Percentiles rank a stretch among this genome's conserved stretches.
phyloP scores from a whole-genome alignment of 352 stramenopile species.

The Pythium dissotocum region DNA sequence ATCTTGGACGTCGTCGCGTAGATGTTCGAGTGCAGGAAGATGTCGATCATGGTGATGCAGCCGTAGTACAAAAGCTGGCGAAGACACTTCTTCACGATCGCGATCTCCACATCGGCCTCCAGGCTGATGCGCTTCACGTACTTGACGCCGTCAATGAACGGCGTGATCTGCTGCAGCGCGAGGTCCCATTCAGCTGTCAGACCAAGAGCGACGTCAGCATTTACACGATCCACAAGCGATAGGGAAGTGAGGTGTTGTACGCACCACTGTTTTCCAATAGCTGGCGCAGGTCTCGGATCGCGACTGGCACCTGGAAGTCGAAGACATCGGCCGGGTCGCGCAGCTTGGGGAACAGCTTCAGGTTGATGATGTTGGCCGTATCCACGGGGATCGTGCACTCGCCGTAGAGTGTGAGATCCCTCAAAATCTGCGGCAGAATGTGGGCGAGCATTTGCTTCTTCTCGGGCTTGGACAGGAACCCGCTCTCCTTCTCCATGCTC shows the following conservation, averaged over 20 bases:
- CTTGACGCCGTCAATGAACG: slow-evolving; percentile 90
- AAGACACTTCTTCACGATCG: slow-evolving; percentile 88
- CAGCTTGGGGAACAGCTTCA: slow-evolving; percentile 84
- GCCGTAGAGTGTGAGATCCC: slow-evolving; percentile 68
- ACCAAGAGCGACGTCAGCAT: slow-evolving; percentile 6
- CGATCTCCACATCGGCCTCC: slow-evolving; percentile 85
- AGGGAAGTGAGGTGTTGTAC: neutral
- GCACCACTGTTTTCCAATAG: slow-evolving; percentile 78
- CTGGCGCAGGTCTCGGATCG: slow-evolving; percentile 67
- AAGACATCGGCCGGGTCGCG: slow-evolving; percentile 65
- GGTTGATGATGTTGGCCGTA: slow-evolving; percentile 82
- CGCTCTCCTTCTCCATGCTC: slow-evolving; percentile 87
- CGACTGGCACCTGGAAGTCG: slow-evolving; percentile 87
- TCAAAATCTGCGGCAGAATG: slow-evolving; percentile 74
- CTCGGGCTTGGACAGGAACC: slow-evolving; percentile 74
- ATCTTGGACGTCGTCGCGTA: slow-evolving; percentile 79
- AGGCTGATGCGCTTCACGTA: slow-evolving; percentile 90
- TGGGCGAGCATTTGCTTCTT: slow-evolving; percentile 60
- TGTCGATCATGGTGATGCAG: slow-evolving; percentile 89
- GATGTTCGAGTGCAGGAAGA: slow-evolving; percentile 91
- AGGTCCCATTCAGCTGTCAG: slow-evolving; percentile 81
- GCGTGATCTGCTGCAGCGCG: slow-evolving; percentile 87
- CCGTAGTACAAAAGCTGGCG: slow-evolving; percentile 88
- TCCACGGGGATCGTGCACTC: slow-evolving; percentile 86
- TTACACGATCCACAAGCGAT: neutral